Conservation (phyloP, 1,284 basidiomycete genomes). For the Schizophyllum amplum region DNA sequence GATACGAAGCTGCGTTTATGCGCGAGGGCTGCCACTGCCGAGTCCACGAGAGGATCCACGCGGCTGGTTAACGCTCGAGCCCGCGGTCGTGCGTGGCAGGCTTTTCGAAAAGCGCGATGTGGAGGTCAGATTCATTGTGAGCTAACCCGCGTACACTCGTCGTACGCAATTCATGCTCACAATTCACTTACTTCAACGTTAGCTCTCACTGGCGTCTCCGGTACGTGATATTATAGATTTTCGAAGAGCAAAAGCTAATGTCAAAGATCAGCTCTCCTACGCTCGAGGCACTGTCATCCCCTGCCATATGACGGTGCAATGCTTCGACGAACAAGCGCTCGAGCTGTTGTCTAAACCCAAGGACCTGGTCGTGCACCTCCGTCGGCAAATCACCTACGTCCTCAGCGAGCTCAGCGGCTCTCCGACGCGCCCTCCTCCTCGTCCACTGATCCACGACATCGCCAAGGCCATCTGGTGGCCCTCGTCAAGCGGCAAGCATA, state of each 20-base stretch:
- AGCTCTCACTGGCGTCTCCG: no score
- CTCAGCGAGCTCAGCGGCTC: not conserved
- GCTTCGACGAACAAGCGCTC: constrained; percentile 8
- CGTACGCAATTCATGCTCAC: constrained; percentile 11
- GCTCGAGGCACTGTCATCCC: constrained; percentile 7
- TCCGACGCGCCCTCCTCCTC: not conserved
- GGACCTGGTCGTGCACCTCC: constrained; percentile 5
- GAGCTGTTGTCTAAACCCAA: constrained; percentile 9
- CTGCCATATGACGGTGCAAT: constrained; percentile 11
- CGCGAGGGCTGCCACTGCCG: constrained; percentile 9
- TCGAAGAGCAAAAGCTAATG: no score
- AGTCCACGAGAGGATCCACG: constrained; percentile 7
- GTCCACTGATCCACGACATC: not conserved
- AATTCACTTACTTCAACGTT: no score
- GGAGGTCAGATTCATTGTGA: constrained; percentile 9
- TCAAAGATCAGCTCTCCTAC: constrained; percentile 12
- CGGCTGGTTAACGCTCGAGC: constrained; percentile 8
- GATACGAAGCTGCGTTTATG: constrained; percentile 8
- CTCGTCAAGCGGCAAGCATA: not conserved
- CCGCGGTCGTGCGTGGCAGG: constrained; percentile 6
- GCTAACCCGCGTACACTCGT: constrained; percentile 1
- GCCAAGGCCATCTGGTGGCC: constrained; percentile 12
- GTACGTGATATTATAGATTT: no score
- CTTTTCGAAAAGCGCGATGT: constrained; percentile 9
- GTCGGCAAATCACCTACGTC: constrained; percentile 5